Evolutionary conservation across 208 protist species (phyloP).

Genomic region (Novymonas esmeraldas): DNA sequence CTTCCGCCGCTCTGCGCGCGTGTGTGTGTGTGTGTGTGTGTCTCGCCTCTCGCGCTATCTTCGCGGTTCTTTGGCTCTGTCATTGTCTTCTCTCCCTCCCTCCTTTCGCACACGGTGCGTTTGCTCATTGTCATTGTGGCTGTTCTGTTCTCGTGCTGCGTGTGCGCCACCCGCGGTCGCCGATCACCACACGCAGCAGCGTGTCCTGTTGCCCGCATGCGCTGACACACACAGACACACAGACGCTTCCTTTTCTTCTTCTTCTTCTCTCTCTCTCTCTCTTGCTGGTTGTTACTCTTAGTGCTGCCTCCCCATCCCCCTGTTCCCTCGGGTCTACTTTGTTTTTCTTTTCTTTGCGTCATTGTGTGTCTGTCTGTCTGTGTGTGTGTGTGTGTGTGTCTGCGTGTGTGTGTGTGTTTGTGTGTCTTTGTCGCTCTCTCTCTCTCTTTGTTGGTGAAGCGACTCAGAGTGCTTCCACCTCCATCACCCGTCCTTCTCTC

Average conservation of each 20-base stretch:
- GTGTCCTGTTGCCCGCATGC: background rate
- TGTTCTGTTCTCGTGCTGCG: too few species aligned
- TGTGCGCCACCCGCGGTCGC: too few species aligned
- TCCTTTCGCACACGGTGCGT: constrained; percentile 6
- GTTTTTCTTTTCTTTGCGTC: background rate
- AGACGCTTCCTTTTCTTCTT: background rate
- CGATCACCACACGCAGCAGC: too few species aligned
- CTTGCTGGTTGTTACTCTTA: background rate
- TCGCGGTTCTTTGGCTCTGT: too few species aligned
- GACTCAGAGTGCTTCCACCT: background rate
- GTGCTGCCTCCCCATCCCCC: background rate
- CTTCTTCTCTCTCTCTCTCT: constrained; percentile 7
- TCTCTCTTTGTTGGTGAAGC: background rate
- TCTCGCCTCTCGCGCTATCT: too few species aligned
- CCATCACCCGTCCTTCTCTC: background rate
- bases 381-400: background rate
- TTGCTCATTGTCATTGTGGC: background rate
- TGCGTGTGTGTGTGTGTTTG: background rate
- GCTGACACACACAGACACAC: background rate
- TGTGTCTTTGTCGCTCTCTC: background rate
- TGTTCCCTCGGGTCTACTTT: background rate
- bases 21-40: too few species aligned
- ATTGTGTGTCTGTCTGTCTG: background rate
- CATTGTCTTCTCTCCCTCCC: constrained; percentile 16
- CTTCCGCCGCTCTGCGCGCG: too few species aligned